These are phyloP conservation scores for Xylaria sp. DNA, from an alignment of 2,329 filamentous ascomycete genomes.

Conservation along the genomic window DNA sequence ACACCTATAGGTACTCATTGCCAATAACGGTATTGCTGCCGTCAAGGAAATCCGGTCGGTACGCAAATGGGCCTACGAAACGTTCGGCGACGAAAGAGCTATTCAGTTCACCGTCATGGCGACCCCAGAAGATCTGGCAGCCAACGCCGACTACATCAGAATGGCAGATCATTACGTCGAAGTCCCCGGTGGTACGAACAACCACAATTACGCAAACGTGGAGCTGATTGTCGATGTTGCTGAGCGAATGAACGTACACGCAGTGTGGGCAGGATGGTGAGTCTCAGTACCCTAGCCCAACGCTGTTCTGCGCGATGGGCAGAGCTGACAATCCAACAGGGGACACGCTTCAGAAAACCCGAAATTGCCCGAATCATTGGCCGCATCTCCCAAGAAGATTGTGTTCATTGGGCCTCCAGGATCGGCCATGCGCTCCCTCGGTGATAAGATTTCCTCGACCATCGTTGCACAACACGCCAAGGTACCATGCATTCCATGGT, in stretches of 20 bases:
- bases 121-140: constrained; percentile 94
- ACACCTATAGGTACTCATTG: constrained; percentile 83
- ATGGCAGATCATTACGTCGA: constrained; percentile 99
- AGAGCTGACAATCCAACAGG: constrained; percentile 58
- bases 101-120: constrained; percentile 99
- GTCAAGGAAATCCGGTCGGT: constrained; percentile 99
- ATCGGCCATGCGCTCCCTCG: constrained; percentile 97
- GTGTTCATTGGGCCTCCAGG: constrained; percentile 98
- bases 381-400: constrained; percentile 97
- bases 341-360: constrained; percentile 99
- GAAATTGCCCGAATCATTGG: constrained; percentile 93
- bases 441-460: constrained; percentile 99
- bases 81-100: constrained; percentile 96
- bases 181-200: constrained; percentile 98
- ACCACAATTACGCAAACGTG: constrained; percentile 99
- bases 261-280: constrained; percentile 98
- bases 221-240: constrained; percentile 99
- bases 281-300: constrained; percentile 45
- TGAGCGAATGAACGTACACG: constrained; percentile 97
- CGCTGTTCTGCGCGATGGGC: not conserved
- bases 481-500: constrained; percentile 99
- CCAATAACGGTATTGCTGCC: constrained; percentile 99
- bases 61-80: constrained; percentile 99
- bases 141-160: constrained; percentile 98
- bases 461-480: constrained; percentile 97